Evolutionary conservation across 441 rosid genomes (phyloP), one percentile per base, ranked within the genome.

Genomic region (Dalechampia spathulata): DNA sequence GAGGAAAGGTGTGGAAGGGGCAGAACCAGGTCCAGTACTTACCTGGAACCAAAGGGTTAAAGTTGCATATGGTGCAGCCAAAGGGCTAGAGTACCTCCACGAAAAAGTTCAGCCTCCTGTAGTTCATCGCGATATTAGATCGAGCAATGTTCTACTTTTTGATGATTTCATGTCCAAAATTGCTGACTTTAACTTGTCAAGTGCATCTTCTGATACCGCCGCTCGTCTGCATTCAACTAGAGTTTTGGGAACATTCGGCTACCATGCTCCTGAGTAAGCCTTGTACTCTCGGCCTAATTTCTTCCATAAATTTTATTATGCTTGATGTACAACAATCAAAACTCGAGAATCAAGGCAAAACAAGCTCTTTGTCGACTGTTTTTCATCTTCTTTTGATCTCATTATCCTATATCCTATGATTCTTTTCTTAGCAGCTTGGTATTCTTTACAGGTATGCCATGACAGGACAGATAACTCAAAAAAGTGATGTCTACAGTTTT

Each of bases 401-500:
- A n/a, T n/a, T 14, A n/a, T 41, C 17, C 8, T 22, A 0, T 17
- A 22, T 16, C 17, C 1, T 40, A 15, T 17, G 11, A 41, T 41
- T 41, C 22, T 1, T 41, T 30, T 8, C 14, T 41, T 41, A 6
- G 4, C 1, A 16, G 21, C 32, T 15, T 44, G 49, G 47, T 46
- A n/a, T n/a, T 55, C 34, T 45, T 36, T 39, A 13, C 73, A 91
- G 98, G 76, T 92, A 86, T 60, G 98, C 98, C 7, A 92, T 92
- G 96, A 92, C 98, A 11, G 98, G 95, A 52, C 95, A 92, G 57
- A 83, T 92, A 59, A 88, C 95, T 0, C 96, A 86, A 71, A 92
- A 92, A 67, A 92, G 98, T 6, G 98, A 92, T 61, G 98, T 92
- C 15, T 92, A 92, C 64, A 88, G 98, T 72, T 92, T 92, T 10